Base-by-base conservation (phyloP, 2,329 filamentous ascomycete species). In the Trichocomaceae sp. region DNA sequence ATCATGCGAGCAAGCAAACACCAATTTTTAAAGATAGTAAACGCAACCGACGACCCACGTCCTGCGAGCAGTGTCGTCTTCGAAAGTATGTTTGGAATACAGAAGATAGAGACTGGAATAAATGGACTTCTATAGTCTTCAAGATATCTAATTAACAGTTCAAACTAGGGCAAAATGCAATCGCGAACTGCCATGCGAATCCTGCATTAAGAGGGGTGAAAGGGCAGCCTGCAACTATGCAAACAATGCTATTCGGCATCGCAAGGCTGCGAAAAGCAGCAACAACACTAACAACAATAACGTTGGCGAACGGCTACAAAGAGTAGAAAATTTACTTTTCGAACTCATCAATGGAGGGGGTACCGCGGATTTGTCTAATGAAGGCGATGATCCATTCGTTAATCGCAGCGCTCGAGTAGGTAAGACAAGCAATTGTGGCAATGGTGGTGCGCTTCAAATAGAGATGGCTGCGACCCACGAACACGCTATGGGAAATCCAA, bases 221-320 rank as follows among this genome's bases (percentile, higher is more conserved):
- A 48, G 39, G 7, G 23, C 52, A 15, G 20, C 19, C 12, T 57
- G 56, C 37, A 52, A 37, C 39, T 57, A 57, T 19, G 56, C 56
- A 39, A 52, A 33, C 44, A 57, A 57, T 39, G 56, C 56, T 10
- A 57, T 55, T 9, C 47, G 56, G 15, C 37, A 50, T 23, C 8
- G 37, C 47, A 57, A 49, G 29, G 10, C 26, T 50, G 17, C 33
- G 13, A 26, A 50, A 26, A 35, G 31, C 13, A 35, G 13, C 31
- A 35, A 8, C 31, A 17, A 88, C 87, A 35, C 31, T 35, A 35
- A 5, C 31, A 58, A 82, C 82, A 60, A 83, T 79, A 45, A 84
- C 67, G 63, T 87, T 82, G 49, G 79, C 66, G 69, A 95, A 95
- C 67, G 53, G 17, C 33, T 55, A 13, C 22, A 44, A 39, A 55